Evolutionary conservation across 129 eudicot genomes (phyloP).

Genomic region (Flaveria ramosissima): DNA sequence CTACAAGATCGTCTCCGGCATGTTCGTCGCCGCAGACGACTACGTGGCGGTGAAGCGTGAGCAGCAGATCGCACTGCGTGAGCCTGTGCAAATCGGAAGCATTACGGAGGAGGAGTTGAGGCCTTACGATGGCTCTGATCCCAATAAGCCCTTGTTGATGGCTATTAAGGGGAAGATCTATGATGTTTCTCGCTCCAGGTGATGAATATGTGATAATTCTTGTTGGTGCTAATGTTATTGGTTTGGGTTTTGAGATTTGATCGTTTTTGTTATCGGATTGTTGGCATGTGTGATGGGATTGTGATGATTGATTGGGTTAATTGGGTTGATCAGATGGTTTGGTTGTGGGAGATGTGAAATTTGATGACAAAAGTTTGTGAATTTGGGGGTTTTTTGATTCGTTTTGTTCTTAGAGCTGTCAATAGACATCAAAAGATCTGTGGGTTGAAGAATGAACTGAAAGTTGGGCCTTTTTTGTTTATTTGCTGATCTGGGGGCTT

Average conservation of each 20-base stretch:
- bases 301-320: too few relatives aligned
- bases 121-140: slow-evolving; percentile 75
- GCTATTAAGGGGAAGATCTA: slow-evolving; percentile 86
- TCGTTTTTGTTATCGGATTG: not conserved
- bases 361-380: not conserved
- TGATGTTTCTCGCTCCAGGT: slow-evolving; percentile 91
- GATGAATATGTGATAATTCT: not conserved
- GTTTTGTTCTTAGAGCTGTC: not conserved
- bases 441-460: not conserved
- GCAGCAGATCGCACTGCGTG: slow-evolving; percentile 44
- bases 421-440: too few relatives aligned
- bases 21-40: slow-evolving; percentile 73
- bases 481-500: not conserved
- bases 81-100: slow-evolving; percentile 77
- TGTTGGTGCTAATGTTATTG: not conserved
- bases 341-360: not conserved
- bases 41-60: slow-evolving; percentile 57
- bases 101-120: slow-evolving; percentile 60
- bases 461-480: not conserved
- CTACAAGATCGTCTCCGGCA: slow-evolving; percentile 60
- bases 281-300: too few relatives aligned
- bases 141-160: slow-evolving; percentile 78
- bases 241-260: too few relatives aligned
- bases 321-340: not conserved
- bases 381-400: not conserved